Base-by-base conservation (phyloP, 2,329 filamentous ascomycete species). In the Alternaria ventricosa region DNA sequence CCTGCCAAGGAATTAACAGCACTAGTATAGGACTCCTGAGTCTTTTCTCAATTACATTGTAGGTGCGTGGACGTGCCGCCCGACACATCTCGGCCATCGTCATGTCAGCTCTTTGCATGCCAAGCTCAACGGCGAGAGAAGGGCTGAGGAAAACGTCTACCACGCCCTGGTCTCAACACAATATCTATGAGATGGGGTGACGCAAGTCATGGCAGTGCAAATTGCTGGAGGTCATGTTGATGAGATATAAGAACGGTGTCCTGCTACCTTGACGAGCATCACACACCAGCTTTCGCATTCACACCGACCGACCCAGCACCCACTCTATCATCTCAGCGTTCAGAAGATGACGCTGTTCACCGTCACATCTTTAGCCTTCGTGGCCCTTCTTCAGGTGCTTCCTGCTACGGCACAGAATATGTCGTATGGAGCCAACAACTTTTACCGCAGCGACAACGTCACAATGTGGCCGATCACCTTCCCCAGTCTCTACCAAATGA, bases 341-440 rank as follows among this genome's bases (percentile, higher is more conserved):
- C 28, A 27, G 25, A 50, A 50, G 8, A 50, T 50, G 47, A 20
- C 47, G 47, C 6, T 25, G 5, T 15, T 11, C 18, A 13, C 47
- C 2, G 18, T 50, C 25, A 18, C n/a, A 30, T 50, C 47, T n/a
- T 11, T 30, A 20, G 47, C 25, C 10, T 28, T 50, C 25, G 11
- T 50, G 25, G 47, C 47, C 25, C 25, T 18, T 10, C n/a, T 50
- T 20, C 47, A 30, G n/a, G 30, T 50, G 25, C 41, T 55, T 46
- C 20, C 60, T 25, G 43, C 54, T 12, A 57, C 23, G 45, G 62
- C 67, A 49, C 67, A 69, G 44, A 67, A 67, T 41, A 22, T 67
- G 30, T 66, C 65, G 0, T 67, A 49, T 28, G 65, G 65, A 47
- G 67, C 67, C 27, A 46, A 69, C 55, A 67, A 67, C 51, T 69